Conservation (phyloP, 139 green algal genomes). For the Pleodorina starrii region DNA sequence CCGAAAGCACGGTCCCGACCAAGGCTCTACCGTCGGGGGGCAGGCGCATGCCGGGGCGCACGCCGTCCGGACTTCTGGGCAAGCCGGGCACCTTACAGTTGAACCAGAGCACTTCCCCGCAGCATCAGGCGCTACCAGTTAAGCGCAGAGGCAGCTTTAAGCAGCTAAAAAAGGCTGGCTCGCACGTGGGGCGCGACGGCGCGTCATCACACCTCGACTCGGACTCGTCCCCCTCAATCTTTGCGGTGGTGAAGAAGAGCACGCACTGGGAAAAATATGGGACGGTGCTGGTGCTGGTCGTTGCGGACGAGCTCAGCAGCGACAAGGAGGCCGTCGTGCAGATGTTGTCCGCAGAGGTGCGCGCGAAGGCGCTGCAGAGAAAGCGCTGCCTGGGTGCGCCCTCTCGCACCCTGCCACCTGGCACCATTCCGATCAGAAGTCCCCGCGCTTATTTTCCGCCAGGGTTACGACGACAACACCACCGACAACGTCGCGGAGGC, state of each 20-base stretch:
- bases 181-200: background rate
- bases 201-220: conserved; percentile 9
- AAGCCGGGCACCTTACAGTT: conserved; percentile 31
- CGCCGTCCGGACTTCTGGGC: conserved; percentile 9
- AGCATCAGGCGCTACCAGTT: conserved; percentile 2
- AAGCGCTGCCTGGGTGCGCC: too few species aligned
- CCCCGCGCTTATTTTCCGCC: too few species aligned
- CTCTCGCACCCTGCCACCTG: too few species aligned
- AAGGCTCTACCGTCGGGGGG: background rate
- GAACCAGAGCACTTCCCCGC: conserved; percentile 10
- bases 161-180: conserved; percentile 37
- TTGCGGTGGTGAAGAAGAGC: conserved; percentile 43
- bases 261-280: conserved; percentile 59
- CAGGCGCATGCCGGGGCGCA: conserved; percentile 6
- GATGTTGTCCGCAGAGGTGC: conserved; percentile 44
- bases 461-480: conserved; percentile 50
- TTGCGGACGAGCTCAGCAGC: conserved; percentile 43
- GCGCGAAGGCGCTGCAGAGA: too few species aligned
- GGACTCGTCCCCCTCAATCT: conserved; percentile 29
- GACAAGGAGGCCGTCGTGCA: conserved; percentile 39
- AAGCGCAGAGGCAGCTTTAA: conserved; percentile 52
- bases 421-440: too few species aligned
- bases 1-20: background rate
- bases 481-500: conserved; percentile 29
- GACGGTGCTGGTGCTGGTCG: conserved; percentile 44